Percentiles rank a stretch among this genome's conserved stretches.
Conservation (phyloP, 169 alveolate species). For the Sarcocystis neurona region DNA sequence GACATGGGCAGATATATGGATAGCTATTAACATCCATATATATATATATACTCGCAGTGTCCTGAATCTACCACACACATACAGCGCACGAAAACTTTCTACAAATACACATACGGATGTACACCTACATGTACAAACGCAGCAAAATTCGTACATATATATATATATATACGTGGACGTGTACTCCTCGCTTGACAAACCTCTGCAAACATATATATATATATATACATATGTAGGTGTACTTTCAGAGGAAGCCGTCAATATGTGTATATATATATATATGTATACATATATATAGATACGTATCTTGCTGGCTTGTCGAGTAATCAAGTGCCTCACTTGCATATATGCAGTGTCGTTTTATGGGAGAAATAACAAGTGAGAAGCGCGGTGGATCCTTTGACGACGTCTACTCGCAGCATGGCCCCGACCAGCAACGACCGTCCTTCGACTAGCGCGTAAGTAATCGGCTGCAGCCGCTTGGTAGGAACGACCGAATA, state of each 20-base stretch:
- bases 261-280: neutral
- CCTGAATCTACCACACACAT: no score
- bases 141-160: neutral
- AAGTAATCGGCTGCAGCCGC: constrained; percentile 55
- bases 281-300: neutral
- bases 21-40: neutral
- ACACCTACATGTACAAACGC: neutral
- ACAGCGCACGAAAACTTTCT: no score
- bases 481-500: constrained; percentile 43
- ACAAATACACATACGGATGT: no score
- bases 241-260: neutral
- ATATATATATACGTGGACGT: neutral
- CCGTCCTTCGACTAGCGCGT: constrained; percentile 39
- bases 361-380: constrained; percentile 73
- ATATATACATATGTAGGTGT: neutral
- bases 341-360: constrained; percentile 73
- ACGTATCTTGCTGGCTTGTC: neutral
- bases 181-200: no score
- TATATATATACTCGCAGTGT: neutral
- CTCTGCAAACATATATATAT: neutral
- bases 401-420: constrained; percentile 39
- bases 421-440: constrained; percentile 51
- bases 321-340: neutral
- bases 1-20: neutral
- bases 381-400: constrained; percentile 55